Percentiles rank a stretch among this genome's conserved stretches.
Conservation (phyloP, 2,329 filamentous ascomycete genomes). For the Verruconis gallopava region DNA sequence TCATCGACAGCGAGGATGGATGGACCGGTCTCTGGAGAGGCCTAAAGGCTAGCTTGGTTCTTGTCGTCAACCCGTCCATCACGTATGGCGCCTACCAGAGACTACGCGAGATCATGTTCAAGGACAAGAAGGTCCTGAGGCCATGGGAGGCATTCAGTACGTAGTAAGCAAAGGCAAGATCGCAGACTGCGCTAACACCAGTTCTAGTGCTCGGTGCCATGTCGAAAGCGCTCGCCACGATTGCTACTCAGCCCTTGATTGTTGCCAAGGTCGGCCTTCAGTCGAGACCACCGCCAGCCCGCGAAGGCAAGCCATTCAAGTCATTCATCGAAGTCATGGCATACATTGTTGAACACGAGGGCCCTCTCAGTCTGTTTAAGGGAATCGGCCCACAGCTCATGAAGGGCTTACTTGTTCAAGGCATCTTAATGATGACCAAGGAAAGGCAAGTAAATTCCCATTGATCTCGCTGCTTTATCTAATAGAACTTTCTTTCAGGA, state of each 20-base stretch:
- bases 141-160: slow-evolving; percentile 84
- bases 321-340: slow-evolving; percentile 88
- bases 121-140: slow-evolving; percentile 59
- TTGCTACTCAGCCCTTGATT: slow-evolving; percentile 87
- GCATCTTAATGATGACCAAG: slow-evolving; percentile 98
- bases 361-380: slow-evolving; percentile 77
- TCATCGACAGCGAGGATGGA: slow-evolving; percentile 82
- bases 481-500: too few species aligned
- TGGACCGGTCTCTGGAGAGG: slow-evolving; percentile 85
- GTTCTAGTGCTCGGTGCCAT: slow-evolving; percentile 69
- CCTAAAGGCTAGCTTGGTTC: slow-evolving; percentile 84
- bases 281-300: slow-evolving; percentile 73
- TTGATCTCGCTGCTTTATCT: too few species aligned
- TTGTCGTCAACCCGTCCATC: slow-evolving; percentile 93
- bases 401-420: slow-evolving; percentile 88
- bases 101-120: slow-evolving; percentile 64
- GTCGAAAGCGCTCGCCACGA: slow-evolving; percentile 84
- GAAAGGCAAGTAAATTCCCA: slow-evolving; percentile 70
- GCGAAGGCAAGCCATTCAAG: slow-evolving; percentile 84
- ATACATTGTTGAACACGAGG: slow-evolving; percentile 86
- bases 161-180: slow-evolving; percentile 26
- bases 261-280: slow-evolving; percentile 96
- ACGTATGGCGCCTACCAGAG: slow-evolving; percentile 96
- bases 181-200: slow-evolving; percentile 11
- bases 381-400: slow-evolving; percentile 87